Percentiles rank a stretch among this genome's conserved stretches.
Evolutionary conservation across 1,284 basidiomycete genomes (phyloP).

Genomic region (Paramarasmius palmivorus): DNA sequence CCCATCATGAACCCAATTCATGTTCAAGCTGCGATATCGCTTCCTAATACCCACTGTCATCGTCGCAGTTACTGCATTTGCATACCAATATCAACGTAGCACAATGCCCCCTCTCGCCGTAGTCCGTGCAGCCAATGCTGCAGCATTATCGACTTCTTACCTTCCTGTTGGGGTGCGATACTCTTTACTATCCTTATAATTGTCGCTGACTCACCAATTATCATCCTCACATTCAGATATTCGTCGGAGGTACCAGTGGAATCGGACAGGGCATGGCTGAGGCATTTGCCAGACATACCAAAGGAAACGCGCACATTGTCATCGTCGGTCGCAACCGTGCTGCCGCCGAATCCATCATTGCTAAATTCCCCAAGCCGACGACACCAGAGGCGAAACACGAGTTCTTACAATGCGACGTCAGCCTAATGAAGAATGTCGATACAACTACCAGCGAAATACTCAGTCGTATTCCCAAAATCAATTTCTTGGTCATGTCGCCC

Average conservation of each 20-base stretch:
- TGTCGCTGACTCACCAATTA: neutral
- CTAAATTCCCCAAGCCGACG: constrained; percentile 27
- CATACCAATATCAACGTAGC: too few species aligned
- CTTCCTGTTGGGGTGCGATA: constrained; percentile 39
- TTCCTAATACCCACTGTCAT: too few species aligned
- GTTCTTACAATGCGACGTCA: constrained; percentile 31
- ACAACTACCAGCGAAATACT: constrained; percentile 17
- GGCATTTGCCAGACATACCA: constrained; percentile 28
- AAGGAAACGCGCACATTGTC: constrained; percentile 32
- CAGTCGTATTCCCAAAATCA: constrained; percentile 33
- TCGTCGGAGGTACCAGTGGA: constrained; percentile 39
- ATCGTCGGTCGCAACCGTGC: constrained; percentile 33
- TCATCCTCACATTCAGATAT: constrained; percentile 23
- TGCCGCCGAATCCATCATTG: constrained; percentile 35
- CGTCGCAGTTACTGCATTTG: too few species aligned
- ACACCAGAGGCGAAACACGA: constrained; percentile 13
- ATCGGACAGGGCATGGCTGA: constrained; percentile 35
- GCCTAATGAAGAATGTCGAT: constrained; percentile 27
- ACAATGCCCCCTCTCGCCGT: constrained; percentile 26
- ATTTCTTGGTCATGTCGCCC: constrained; percentile 42
- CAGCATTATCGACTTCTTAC: constrained; percentile 26
- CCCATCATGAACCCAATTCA: too few species aligned
- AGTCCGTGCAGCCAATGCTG: constrained; percentile 33
- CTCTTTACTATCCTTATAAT: constrained; percentile 40
- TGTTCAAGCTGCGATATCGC: too few species aligned